Evolutionary conservation across 345 rosid genomes (phyloP).

Genomic region (Citrus glauca): DNA sequence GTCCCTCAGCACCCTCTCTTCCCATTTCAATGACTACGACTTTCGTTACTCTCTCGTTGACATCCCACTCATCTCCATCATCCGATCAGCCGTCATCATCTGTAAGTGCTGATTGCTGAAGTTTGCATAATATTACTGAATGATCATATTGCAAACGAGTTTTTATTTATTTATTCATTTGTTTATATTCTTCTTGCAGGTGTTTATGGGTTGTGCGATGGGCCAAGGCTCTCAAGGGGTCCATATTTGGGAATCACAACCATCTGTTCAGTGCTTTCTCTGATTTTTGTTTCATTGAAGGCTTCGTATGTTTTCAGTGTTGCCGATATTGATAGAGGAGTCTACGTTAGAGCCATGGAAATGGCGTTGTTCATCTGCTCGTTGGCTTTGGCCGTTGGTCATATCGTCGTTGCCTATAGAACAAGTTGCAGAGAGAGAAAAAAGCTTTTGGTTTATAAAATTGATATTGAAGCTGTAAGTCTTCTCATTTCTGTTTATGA

Average conservation of each 20-base stretch:
- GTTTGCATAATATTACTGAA: not conserved
- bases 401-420: slow-evolving; percentile 68
- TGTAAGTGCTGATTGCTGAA: slow-evolving; percentile 44
- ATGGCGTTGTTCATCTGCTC: slow-evolving; percentile 70
- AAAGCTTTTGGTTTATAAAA: slow-evolving; percentile 88
- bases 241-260: slow-evolving; percentile 75
- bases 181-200: slow-evolving; percentile 28
- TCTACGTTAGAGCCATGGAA: slow-evolving; percentile 49
- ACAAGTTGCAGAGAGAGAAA: slow-evolving; percentile 89
- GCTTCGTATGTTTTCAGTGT: slow-evolving; percentile 66
- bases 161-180: not conserved
- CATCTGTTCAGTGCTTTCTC: slow-evolving; percentile 61
- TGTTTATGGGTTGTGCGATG: slow-evolving; percentile 82
- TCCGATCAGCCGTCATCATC: slow-evolving; percentile 78
- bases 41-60: slow-evolving; percentile 82
- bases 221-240: slow-evolving; percentile 72
- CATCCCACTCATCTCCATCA: slow-evolving; percentile 69
- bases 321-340: slow-evolving; percentile 36
- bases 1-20: slow-evolving; percentile 26
- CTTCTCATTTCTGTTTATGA: not conserved
- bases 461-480: slow-evolving; percentile 98
- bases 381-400: slow-evolving; percentile 60
- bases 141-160: not conserved
- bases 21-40: slow-evolving; percentile 47
- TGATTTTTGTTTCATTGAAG: slow-evolving; percentile 69